phyloP scores from a whole-genome alignment of 208 protist species.

The Blastocrithidia nonstop region DNA sequence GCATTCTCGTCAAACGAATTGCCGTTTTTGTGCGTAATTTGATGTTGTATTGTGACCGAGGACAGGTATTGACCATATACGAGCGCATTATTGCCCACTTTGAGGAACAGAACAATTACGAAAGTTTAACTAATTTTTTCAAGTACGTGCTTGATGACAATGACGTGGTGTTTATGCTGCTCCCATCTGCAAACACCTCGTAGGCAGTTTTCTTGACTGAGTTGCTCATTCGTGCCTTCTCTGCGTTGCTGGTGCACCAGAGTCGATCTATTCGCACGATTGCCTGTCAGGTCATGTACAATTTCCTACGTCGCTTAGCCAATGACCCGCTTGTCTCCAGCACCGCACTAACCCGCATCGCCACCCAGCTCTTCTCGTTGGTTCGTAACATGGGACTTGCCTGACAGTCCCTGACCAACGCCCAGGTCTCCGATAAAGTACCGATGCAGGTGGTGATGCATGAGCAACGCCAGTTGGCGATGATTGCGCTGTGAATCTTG shows the following conservation, averaged over 20 bases:
- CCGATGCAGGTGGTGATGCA: constrained; percentile 7
- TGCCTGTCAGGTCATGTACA: constrained; percentile 40
- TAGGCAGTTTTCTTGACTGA: constrained; percentile 52
- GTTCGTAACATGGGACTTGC: constrained; percentile 24
- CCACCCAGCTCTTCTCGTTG: constrained; percentile 57
- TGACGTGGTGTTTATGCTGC: constrained; percentile 24
- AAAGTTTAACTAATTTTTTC: constrained; percentile 49
- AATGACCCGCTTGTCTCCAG: constrained; percentile 44
- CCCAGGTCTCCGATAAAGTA: constrained; percentile 29
- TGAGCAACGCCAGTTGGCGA: constrained; percentile 52
- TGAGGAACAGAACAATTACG: constrained; percentile 27
- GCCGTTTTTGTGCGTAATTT: constrained; percentile 64
- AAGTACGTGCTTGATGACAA: constrained; percentile 35
- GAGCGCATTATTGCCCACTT: constrained; percentile 39
- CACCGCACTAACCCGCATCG: constrained; percentile 32
- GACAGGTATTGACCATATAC: constrained; percentile 36
- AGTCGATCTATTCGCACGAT: constrained; percentile 26
- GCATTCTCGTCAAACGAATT: constrained; percentile 33
- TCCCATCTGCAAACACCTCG: constrained; percentile 21
- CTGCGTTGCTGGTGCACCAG: constrained; percentile 31
- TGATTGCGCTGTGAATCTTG: constrained; percentile 61
- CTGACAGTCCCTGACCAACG: constrained; percentile 47
- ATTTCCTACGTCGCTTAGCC: constrained; percentile 38
- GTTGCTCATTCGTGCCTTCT: constrained; percentile 42
- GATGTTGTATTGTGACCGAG: constrained; percentile 57